Evolutionary conservation across 1,284 basidiomycete species (phyloP), one percentile per base, ranked within the genome.

Genomic region (Papiliotrema laurentii): DNA sequence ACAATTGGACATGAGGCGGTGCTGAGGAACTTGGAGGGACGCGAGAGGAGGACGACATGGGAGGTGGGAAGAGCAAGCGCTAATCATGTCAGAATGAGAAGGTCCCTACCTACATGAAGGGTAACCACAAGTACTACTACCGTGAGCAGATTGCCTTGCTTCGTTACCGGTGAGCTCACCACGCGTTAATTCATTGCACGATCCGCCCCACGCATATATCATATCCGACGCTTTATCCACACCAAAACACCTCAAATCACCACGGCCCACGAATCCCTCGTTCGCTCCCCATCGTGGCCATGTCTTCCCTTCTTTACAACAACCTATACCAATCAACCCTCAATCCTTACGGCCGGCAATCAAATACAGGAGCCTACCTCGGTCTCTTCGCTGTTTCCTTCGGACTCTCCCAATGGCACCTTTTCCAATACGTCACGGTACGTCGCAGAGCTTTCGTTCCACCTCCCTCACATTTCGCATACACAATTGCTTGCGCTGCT

Each of bases 361-460:
- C 30, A 31, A 31, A 9, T 31, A 18, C 60, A 73, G 70, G 62
- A 53, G 63, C 64, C 54, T 73, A 68, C 69, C 56, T 67, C 54
- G 56, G 45, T 45, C 59, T 73, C 47, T 66, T 69, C 59, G 58
- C 57, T 36, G 62, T 65, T 47, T 59, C 64, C 26, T 51, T 72
- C 45, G 55, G 51, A 44, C 68, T 60, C 42, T 60, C 62, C 47
- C 50, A 55, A 39, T 68, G 58, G 65, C 62, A 66, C 53, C 61
- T 73, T 34, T 43, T 67, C 45, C 63, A 71, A 58, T 73, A 68
- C 60, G 62, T 56, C 50, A 59, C 63, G 41, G 69, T 71, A 47
- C 47, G 69, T 71, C 43, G 36, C 36, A 14, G 25, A 11, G 41
- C 22, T 38, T 19, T n/a, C 18, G 5, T 34, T 36, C 43, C 4